These are phyloP conservation scores for Colletotrichum cuscutae DNA, from an alignment of 2,329 filamentous ascomycete genomes.

Conservation along the genomic window DNA sequence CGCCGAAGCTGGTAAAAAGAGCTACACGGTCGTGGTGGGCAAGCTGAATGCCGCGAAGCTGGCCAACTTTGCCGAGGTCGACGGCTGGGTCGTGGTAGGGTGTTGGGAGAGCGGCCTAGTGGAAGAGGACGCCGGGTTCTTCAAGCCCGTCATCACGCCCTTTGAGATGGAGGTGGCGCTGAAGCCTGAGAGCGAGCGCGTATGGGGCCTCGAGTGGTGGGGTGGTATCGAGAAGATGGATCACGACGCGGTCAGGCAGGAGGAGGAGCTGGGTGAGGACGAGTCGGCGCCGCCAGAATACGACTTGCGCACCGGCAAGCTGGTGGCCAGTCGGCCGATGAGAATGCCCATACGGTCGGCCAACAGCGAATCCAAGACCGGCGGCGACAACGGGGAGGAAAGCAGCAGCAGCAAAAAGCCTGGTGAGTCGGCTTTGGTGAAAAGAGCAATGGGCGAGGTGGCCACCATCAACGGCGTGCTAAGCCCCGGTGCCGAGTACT, in stretches of 20 bases:
- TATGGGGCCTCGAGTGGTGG: slow-evolving; percentile 92
- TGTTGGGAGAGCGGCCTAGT: slow-evolving; percentile 98
- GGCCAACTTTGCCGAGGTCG: slow-evolving; percentile 95
- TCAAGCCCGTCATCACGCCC: slow-evolving; percentile 90
- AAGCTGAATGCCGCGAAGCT: slow-evolving; percentile 96
- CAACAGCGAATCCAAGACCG: slow-evolving; percentile 2
- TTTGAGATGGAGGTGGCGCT: slow-evolving; percentile 89
- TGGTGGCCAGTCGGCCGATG: slow-evolving; percentile 84
- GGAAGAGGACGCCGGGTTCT: slow-evolving; percentile 85
- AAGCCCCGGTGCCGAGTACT: slow-evolving; percentile 91
- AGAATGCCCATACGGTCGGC: slow-evolving; percentile 50
- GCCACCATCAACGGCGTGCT: slow-evolving; percentile 84
- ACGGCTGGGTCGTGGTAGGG: slow-evolving; percentile 96
- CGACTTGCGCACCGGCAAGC: slow-evolving; percentile 87
- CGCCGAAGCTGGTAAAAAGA: slow-evolving; percentile 86
- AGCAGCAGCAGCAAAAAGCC: slow-evolving; percentile 37
- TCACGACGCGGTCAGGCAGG: slow-evolving; percentile 41
- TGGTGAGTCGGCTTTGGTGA: slow-evolving; percentile 62
- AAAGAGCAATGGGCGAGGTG: slow-evolving; percentile 72
- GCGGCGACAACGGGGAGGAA: slow-evolving; percentile 37
- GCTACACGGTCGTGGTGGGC: slow-evolving; percentile 94
- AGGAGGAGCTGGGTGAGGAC: slow-evolving; percentile 56
- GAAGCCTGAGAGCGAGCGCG: slow-evolving; percentile 76
- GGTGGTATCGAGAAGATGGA: slow-evolving; percentile 82
- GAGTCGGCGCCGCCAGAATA: slow-evolving; percentile 90